These are phyloP conservation scores for Sporothrix inflata DNA, from an alignment of 2,329 filamentous ascomycete species.

Conservation along the genomic window DNA sequence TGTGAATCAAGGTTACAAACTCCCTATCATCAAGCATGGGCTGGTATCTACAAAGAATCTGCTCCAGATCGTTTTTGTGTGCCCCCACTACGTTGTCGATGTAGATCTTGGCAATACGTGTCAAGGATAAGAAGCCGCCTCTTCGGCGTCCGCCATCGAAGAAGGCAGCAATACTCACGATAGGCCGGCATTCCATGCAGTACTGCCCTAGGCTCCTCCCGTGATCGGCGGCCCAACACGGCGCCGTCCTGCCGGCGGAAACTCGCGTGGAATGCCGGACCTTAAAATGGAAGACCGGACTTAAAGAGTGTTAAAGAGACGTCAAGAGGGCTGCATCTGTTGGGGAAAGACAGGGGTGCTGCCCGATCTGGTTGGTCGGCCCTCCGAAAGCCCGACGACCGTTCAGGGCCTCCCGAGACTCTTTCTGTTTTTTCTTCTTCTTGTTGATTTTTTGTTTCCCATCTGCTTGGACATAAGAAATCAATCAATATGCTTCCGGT, in stretches of 20 bases:
- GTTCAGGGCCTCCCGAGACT: no score
- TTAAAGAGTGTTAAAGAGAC: neutral
- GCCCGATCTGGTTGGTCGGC: neutral
- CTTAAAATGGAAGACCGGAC: neutral
- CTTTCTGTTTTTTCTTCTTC: neutral
- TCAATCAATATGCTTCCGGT: neutral
- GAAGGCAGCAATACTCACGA: no score
- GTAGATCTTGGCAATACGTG: no score
- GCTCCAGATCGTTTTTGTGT: neutral
- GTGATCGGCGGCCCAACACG: no score
- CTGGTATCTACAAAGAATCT: neutral
- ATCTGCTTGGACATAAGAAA: no score
- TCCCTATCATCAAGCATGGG: no score
- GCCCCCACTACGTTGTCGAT: neutral
- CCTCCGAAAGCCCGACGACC: neutral
- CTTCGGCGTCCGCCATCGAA: no score
- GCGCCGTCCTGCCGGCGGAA: neutral
- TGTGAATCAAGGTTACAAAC: no score
- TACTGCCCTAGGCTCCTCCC: no score
- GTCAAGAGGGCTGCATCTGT: neutral
- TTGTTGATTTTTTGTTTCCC: no score
- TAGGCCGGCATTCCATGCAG: no score
- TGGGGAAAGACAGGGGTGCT: neutral
- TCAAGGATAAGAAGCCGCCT: no score
- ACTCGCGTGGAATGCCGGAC: neutral